These are phyloP conservation scores for Candida ascalaphidarum DNA, from an alignment of 805 yeast genomes.

Conservation along the genomic window DNA sequence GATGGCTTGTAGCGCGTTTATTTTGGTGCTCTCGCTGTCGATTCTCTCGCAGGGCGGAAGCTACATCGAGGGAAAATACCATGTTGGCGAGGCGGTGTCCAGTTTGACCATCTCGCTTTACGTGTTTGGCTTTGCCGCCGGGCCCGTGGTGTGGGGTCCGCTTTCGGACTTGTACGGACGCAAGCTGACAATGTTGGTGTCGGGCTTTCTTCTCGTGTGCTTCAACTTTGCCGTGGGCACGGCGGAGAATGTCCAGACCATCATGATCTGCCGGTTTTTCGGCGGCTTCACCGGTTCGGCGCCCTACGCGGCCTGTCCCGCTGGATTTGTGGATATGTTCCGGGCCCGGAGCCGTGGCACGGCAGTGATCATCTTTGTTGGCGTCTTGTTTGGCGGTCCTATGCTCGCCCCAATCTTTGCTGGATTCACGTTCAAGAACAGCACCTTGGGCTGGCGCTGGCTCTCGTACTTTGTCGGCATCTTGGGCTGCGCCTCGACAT, in stretches of 20 bases:
- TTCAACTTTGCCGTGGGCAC: slow-evolving; percentile 42
- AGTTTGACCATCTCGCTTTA: slow-evolving; percentile 70
- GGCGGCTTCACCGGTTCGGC: slow-evolving; percentile 16
- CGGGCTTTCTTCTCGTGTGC: slow-evolving; percentile 46
- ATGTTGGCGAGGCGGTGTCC: slow-evolving; percentile 58
- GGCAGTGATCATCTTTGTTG: slow-evolving; percentile 14
- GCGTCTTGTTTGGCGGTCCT: slow-evolving; percentile 27
- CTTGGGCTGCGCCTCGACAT: slow-evolving; percentile 39
- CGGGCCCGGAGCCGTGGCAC: slow-evolving; percentile 10
- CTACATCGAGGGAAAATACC: slow-evolving; percentile 41
- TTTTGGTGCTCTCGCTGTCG: too few relatives aligned
- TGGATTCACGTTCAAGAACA: slow-evolving; percentile 50
- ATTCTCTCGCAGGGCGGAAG: slow-evolving; percentile 59
- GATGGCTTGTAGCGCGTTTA: too few relatives aligned
- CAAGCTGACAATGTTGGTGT: slow-evolving; percentile 46
- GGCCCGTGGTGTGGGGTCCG: slow-evolving; percentile 90
- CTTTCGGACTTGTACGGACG: slow-evolving; percentile 74
- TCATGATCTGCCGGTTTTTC: slow-evolving; percentile 15
- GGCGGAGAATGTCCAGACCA: slow-evolving; percentile 14
- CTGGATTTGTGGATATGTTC: slow-evolving; percentile 13
- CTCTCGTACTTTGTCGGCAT: slow-evolving; percentile 64
- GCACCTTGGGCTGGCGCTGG: slow-evolving; percentile 78
- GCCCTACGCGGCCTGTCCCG: slow-evolving; percentile 16
- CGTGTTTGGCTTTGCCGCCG: slow-evolving; percentile 90
- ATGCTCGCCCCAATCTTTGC: slow-evolving; percentile 29